Base-by-base conservation (phyloP, 768 basidiomycete genomes). In the Pleurotus djamor region DNA sequence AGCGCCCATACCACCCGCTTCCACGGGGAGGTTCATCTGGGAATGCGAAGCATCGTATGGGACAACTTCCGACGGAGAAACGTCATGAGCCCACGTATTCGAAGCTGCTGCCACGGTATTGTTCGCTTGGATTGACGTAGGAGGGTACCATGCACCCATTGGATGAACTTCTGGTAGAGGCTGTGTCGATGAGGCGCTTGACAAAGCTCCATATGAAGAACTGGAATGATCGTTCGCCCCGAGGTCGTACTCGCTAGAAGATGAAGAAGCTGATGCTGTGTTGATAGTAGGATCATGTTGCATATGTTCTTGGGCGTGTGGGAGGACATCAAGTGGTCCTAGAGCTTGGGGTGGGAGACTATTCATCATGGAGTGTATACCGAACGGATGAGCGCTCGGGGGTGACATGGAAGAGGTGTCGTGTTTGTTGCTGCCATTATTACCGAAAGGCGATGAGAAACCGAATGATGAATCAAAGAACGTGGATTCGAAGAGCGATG, bases 401-500 rank as follows among this genome's bases (percentile, higher is more conserved):
- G 59, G 58, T 35, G 41, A 52, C 37, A 44, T 52, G 58, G 17
- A 62, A 59, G 55, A 37, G 16, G 58, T 48, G 37, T 57, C 60
- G 45, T 49, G 49, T 47, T 57, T 45, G 44, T 60, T 48, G 34
- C 21, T 28, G 21, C 21, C 21, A 3, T 28, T 28, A 28, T 28
- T 28, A 28, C 21, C 21, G 21, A 28, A 28, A 28, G 63, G 59
- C 47, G 62, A 35, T 38, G 61, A 55, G 65, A 70, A 67, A 44
- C 67, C 70, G 67, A 71, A 73, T 14, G 59, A 60, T 17, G 59
- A 64, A 49, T 69, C 62, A 33, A 77, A 62, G 65, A 76, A 84
- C 1, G 71, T 68, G 0, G 71, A 67, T 13, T 85, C 76, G 66
- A 83, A 85, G 38, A 85, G 68, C 38, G 74, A 76, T 0, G 77